These are phyloP conservation scores for Sporothrix variecibatus DNA, from an alignment of 2,329 filamentous ascomycete genomes.

Conservation along the genomic window DNA sequence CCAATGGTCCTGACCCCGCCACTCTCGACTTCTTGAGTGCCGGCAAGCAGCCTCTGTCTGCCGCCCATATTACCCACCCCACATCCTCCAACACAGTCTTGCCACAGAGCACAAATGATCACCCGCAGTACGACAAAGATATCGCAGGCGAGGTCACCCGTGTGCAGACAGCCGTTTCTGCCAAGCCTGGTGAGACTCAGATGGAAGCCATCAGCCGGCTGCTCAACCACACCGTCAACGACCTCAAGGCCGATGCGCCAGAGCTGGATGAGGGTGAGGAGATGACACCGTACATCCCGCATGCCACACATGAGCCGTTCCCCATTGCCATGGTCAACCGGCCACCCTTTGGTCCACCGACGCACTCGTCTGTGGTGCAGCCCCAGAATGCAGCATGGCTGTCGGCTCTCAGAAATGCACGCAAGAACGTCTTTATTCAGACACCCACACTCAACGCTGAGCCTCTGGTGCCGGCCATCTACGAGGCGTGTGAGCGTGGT, in stretches of 20 bases:
- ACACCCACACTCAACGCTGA: constrained; percentile 75
- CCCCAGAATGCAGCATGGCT: constrained; percentile 79
- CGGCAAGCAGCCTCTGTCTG: constrained; percentile 33
- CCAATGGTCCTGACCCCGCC: constrained; percentile 30
- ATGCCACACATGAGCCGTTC: constrained; percentile 56
- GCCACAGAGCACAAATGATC: constrained; percentile 58
- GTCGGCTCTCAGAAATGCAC: constrained; percentile 66
- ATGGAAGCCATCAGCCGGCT: constrained; percentile 64
- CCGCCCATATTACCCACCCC: constrained; percentile 34
- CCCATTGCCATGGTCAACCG: constrained; percentile 74
- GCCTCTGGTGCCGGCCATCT: constrained; percentile 64
- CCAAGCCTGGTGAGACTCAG: constrained; percentile 53
- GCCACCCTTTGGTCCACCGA: constrained; percentile 65
- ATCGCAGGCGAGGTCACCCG: constrained; percentile 63
- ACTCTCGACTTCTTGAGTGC: constrained; percentile 34
- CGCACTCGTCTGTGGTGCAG: constrained; percentile 60
- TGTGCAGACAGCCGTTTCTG: constrained; percentile 59
- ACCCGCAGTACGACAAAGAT: constrained; percentile 65
- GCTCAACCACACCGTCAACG: constrained; percentile 63
- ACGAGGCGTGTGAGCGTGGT: constrained; percentile 66
- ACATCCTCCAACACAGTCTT: constrained; percentile 36
- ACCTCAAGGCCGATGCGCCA: constrained; percentile 54
- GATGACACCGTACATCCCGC: constrained; percentile 68
- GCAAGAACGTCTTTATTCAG: constrained; percentile 70
- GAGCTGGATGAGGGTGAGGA: constrained; percentile 53